Base-by-base conservation (phyloP, 768 basidiomycete species). In the Leccinum obscurum region DNA sequence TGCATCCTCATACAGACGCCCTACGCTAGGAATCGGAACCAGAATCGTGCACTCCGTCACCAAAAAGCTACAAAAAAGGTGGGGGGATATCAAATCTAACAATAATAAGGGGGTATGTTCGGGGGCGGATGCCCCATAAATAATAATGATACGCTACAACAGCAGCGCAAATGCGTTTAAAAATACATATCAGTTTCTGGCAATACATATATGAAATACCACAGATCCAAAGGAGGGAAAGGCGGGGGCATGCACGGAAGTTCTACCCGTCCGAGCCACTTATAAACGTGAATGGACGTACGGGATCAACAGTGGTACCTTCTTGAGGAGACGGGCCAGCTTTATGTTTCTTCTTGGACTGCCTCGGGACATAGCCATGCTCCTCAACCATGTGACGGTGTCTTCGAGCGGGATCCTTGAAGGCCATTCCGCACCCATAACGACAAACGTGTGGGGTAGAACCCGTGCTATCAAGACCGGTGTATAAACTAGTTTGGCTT, bases 371-470 rank as follows among this genome's bases (percentile, higher is more conserved):
- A 60, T 86, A 83, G 22, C 78, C 77, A 63, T 88, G 86, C 20
- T 68, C 73, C 11, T 79, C 75, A 20, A 81, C 77, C 72, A 84
- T 81, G 69, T 88, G 87, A 39, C 84, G 77, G 63, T 86, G 85
- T 49, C 85, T 76, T 55, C 86, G 78, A 4, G 87, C 85, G 17
- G 86, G 86, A 65, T 89, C 87, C 56, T 83, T 85, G 77, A 87
- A 89, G 14, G 73, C 71, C 63, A 78, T 76, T 11, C 75, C 78
- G 62, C 87, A 88, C 14, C 70, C 71, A 58, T 74, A 84, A 22
- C 75, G 80, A 67, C 84, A 84, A 57, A 77, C 74, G 56, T 85
- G 83, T 14, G 85, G 85, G 20, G 77, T 78, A 15, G 79, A 78
- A 7, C 84, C 83, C 49, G 86, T 87, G 61, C 87, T 89, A 56